A percentile compares a stretch with the other conserved stretches of the same genome.
Conservation (phyloP, 352 stramenopile species). For the Globisporangium cystogenes region DNA sequence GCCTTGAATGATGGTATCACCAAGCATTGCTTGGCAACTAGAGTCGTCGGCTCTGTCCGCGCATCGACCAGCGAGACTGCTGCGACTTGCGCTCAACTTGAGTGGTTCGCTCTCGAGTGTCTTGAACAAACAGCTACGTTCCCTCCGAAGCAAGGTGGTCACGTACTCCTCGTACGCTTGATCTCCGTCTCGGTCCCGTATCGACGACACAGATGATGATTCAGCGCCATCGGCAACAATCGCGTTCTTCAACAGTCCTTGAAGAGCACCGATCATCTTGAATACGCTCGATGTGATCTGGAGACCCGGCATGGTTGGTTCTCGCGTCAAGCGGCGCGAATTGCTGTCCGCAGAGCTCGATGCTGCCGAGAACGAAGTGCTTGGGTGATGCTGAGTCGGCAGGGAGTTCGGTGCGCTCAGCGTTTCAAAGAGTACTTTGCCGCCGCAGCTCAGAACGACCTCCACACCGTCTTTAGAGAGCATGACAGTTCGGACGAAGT, state of each 20-base stretch:
- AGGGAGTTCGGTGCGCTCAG: constrained; percentile 6
- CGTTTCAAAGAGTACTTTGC: constrained; percentile 27
- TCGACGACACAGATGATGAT: no score
- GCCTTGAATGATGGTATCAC: background rate
- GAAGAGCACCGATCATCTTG: constrained; percentile 3
- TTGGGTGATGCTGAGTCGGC: background rate
- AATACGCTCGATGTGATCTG: background rate
- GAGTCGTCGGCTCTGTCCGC: background rate
- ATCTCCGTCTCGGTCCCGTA: constrained; percentile 17
- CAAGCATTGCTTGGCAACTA: background rate
- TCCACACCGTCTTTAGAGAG: constrained; percentile 36
- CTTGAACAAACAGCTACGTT: constrained; percentile 28
- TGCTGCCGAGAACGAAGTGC: no score
- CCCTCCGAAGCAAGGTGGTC: constrained; percentile 17
- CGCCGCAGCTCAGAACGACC: constrained; percentile 44
- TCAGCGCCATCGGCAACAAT: background rate
- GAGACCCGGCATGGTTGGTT: background rate
- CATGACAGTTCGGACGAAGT: constrained; percentile 61
- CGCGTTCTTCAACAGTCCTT: constrained; percentile 24
- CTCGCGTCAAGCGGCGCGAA: background rate
- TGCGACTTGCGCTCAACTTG: constrained; percentile 2
- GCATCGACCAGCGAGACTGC: background rate
- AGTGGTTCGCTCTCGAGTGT: constrained; percentile 2
- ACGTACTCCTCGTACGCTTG: constrained; percentile 32
- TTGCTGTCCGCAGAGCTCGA: no score